These are phyloP conservation scores for Hyphodiscus hymeniophilus DNA, from an alignment of 495 filamentous ascomycete genomes.

Conservation along the genomic window DNA sequence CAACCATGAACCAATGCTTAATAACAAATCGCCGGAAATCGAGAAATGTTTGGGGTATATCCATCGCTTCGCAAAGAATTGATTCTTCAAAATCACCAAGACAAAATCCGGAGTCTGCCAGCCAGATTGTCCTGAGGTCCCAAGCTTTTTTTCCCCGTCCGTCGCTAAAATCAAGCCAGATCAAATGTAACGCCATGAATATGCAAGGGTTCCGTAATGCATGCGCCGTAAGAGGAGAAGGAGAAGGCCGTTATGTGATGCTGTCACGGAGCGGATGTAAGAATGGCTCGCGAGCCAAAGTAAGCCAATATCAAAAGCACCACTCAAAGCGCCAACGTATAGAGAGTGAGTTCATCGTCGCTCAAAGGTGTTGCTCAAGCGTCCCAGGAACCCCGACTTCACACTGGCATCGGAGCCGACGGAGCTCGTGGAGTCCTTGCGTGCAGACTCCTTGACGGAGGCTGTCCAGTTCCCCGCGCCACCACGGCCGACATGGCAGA, in stretches of 20 bases:
- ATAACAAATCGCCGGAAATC: slow-evolving; percentile 7
- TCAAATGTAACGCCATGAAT: slow-evolving; percentile 9
- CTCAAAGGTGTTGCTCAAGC: slow-evolving; percentile 14
- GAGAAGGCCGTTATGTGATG: neutral
- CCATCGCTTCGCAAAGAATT: slow-evolving; percentile 12
- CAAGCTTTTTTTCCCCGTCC: slow-evolving; percentile 15
- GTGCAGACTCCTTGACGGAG: neutral
- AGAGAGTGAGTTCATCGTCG: slow-evolving; percentile 1
- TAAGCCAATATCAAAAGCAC: too few relatives aligned
- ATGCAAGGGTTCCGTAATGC: slow-evolving; percentile 1
- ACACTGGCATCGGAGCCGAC: neutral
- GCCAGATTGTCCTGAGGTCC: slow-evolving; percentile 23
- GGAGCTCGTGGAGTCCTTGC: slow-evolving; percentile 15
- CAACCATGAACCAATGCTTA: neutral
- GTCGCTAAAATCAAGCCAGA: neutral
- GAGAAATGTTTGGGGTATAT: slow-evolving; percentile 16
- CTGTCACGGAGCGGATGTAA: neutral
- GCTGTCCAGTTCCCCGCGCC: slow-evolving; percentile 66
- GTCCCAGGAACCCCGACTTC: slow-evolving; percentile 18
- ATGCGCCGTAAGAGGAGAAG: slow-evolving; percentile 6
- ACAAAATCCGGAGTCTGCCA: slow-evolving; percentile 23
- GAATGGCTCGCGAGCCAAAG: neutral
- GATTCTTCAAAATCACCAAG: slow-evolving; percentile 21
- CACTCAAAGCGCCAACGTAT: too few relatives aligned
- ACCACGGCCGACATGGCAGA: slow-evolving; percentile 81